phyloP scores from a whole-genome alignment of 2,329 filamentous ascomycete genomes.

The Sporothrix pseudoabietina region DNA sequence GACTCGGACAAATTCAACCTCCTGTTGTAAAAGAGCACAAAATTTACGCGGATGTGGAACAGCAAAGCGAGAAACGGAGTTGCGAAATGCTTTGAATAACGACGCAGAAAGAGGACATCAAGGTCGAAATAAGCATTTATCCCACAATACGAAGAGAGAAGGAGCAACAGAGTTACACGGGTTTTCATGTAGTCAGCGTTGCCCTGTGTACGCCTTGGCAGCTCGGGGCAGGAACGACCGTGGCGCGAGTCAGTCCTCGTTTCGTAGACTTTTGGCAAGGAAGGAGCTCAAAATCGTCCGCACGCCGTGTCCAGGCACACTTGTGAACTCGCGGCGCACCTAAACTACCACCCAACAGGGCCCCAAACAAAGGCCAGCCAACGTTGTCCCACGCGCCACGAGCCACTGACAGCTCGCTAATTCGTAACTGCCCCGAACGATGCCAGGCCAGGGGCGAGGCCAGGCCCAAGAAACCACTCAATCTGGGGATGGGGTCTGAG shows the following conservation, averaged over 20 bases:
- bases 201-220: background rate
- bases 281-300: conserved; percentile 1
- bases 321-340: background rate
- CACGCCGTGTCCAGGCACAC: conserved; percentile 6
- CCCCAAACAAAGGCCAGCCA: background rate
- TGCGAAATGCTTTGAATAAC: background rate
- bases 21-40: background rate
- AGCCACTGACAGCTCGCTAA: conserved; percentile 6
- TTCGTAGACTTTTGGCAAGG: background rate
- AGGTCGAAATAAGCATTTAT: background rate
- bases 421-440: background rate
- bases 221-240: background rate
- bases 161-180: background rate
- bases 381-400: conserved; percentile 6
- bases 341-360: background rate
- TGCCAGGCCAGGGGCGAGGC: background rate
- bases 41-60: background rate
- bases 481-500: background rate
- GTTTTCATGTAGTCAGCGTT: background rate
- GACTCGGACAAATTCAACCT: background rate
- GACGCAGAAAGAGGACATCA: background rate
- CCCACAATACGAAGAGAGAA: background rate
- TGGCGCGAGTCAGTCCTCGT: background rate
- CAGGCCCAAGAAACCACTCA: background rate
- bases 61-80: background rate